Percentiles rank a stretch among this genome's conserved stretches.
Conservation (phyloP, 768 basidiomycete genomes). For the Tylopilus rubrobrunneus region DNA sequence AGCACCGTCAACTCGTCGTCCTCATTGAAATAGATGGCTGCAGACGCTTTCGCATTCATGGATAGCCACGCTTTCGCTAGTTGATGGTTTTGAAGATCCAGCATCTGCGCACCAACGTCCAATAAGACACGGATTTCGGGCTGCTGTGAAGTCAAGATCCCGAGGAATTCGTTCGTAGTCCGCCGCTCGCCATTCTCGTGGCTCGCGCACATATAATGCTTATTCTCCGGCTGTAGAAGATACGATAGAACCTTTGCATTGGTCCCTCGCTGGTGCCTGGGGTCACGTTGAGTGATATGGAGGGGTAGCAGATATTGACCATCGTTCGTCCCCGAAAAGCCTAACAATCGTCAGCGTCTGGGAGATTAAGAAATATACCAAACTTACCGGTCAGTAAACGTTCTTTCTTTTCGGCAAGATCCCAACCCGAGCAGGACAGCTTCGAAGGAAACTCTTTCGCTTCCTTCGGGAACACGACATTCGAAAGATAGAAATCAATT, state of each 20-base stretch:
- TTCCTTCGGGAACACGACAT: constrained; percentile 47
- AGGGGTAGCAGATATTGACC: constrained; percentile 36
- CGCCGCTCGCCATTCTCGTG: constrained; percentile 12
- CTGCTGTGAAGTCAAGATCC: constrained; percentile 30
- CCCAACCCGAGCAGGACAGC: constrained; percentile 51
- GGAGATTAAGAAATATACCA: accelerated
- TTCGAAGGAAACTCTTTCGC: constrained; percentile 47
- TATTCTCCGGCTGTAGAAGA: constrained; percentile 25
- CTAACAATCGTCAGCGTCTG: not conserved
- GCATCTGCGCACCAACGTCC: constrained; percentile 56
- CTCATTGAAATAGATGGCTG: constrained; percentile 39
- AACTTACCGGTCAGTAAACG: constrained; percentile 11
- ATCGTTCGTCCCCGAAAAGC: constrained; percentile 41
- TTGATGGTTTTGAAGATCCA: constrained; percentile 44
- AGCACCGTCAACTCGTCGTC: constrained; percentile 3
- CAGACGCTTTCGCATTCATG: constrained; percentile 11
- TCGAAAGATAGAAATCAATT: constrained; percentile 45
- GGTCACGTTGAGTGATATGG: constrained; percentile 31
- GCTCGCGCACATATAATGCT: constrained; percentile 15
- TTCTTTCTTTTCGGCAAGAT: constrained; percentile 40
- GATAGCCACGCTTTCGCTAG: constrained; percentile 41
- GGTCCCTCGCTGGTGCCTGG: constrained; percentile 33
- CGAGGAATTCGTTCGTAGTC: constrained; percentile 20
- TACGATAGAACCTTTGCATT: constrained; percentile 40
- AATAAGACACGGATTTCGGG: constrained; percentile 45